These are phyloP conservation scores for Fusarium torreyae DNA, from an alignment of 2,329 filamentous ascomycete species.

Conservation along the genomic window DNA sequence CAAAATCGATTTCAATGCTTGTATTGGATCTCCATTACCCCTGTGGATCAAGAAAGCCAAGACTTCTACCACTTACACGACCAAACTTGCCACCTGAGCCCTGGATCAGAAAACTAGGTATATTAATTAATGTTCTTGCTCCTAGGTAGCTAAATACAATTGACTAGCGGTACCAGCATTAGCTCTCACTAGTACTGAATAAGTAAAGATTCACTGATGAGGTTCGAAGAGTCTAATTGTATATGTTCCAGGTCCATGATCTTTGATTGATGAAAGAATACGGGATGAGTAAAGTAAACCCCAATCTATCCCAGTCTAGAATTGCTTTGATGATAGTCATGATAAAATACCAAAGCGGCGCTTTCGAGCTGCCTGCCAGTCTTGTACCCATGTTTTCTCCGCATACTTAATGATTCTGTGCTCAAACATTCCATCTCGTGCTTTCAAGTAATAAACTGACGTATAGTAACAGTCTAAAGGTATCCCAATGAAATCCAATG, in stretches of 20 bases:
- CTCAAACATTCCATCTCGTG: constrained; percentile 31
- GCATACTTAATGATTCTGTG: constrained; percentile 27
- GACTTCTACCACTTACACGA: neutral
- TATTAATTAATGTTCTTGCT: neutral
- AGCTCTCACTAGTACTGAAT: neutral
- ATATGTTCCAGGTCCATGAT: neutral
- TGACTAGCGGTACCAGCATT: neutral
- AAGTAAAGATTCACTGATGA: neutral
- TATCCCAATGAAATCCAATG: constrained; percentile 48
- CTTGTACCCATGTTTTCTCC: constrained; percentile 23
- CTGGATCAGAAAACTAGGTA: neutral
- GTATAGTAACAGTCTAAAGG: constrained; percentile 52
- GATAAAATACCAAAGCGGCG: constrained; percentile 27
- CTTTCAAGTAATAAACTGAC: constrained; percentile 40
- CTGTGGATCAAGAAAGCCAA: constrained; percentile 18
- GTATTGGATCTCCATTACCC: neutral
- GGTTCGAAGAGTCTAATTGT: neutral
- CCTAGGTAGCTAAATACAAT: neutral
- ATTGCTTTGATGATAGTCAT: constrained; percentile 27
- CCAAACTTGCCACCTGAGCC: neutral
- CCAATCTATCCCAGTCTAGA: constrained; percentile 33
- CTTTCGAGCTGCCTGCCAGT: constrained; percentile 26
- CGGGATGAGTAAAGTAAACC: constrained; percentile 2
- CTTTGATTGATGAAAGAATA: neutral
- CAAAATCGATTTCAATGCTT: too few relatives aligned